Conservation (phyloP, 257 asterid species). For the Solanum lignicaule region DNA sequence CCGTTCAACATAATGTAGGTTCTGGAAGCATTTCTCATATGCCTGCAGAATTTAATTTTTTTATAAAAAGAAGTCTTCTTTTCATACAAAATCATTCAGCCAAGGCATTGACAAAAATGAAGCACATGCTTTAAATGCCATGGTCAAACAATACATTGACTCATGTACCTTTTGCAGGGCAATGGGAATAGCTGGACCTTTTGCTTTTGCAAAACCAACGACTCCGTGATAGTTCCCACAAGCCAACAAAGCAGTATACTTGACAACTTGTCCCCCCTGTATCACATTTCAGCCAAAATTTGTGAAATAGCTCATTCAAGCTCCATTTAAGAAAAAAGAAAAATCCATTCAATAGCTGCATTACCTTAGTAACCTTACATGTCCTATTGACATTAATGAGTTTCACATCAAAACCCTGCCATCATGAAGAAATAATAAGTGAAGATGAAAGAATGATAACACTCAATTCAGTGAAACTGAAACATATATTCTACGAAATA, state of each 20-base stretch:
- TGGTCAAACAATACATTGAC: neutral
- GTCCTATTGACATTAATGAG: constrained; percentile 80
- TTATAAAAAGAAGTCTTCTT: neutral
- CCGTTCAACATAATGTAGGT: constrained; percentile 80
- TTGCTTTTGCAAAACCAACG: constrained; percentile 91
- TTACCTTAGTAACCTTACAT: constrained; percentile 87
- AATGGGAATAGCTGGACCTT: constrained; percentile 65
- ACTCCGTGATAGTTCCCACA: constrained; percentile 96
- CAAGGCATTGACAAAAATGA: neutral
- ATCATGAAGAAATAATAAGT: constrained; percentile 10
- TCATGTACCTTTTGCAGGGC: constrained; percentile 79
- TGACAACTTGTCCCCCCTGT: constrained; percentile 85
- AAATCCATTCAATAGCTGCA: neutral
- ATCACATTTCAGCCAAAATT: constrained; percentile 1
- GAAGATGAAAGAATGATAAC: neutral
- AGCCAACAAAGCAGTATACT: constrained; percentile 79
- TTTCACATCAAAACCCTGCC: constrained; percentile 91
- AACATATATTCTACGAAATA: neutral
- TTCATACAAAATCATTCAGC: neutral
- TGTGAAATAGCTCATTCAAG: constrained; percentile 1
- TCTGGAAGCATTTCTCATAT: constrained; percentile 85
- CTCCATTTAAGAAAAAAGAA: neutral
- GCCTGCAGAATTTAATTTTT: constrained; percentile 37
- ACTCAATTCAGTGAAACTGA: neutral
- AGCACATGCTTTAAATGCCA: neutral